phyloP scores from a whole-genome alignment of 805 yeast species.

The Myxozyma nipponensis region DNA sequence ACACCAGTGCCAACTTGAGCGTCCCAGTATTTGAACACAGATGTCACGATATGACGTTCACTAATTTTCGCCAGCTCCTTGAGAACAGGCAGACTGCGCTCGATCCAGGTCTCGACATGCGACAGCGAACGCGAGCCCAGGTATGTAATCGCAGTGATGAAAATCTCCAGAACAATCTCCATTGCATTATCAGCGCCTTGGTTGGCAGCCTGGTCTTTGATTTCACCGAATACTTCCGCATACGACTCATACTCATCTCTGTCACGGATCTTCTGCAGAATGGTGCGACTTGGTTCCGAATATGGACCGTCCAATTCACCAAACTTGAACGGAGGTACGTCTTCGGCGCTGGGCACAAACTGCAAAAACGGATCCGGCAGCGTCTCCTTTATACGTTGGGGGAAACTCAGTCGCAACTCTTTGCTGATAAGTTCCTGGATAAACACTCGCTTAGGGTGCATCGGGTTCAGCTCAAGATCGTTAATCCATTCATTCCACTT shows the following conservation, averaged over 20 bases:
- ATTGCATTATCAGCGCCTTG: conserved; percentile 23
- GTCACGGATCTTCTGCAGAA: conserved; percentile 23
- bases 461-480: conserved; percentile 43
- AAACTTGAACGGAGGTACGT: conserved; percentile 38
- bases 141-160: conserved; percentile 69
- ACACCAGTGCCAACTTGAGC: conserved; percentile 62
- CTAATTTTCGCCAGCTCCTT: conserved; percentile 28
- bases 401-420: conserved; percentile 79
- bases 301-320: conserved; percentile 32
- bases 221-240: conserved; percentile 17
- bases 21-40: conserved; percentile 63
- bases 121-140: conserved; percentile 87
- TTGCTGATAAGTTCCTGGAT: conserved; percentile 75
- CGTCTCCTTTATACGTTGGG: conserved; percentile 64
- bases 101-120: conserved; percentile 59
- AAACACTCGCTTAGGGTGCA: conserved; percentile 71
- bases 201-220: conserved; percentile 26
- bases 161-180: conserved; percentile 43
- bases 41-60: conserved; percentile 47
- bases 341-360: conserved; percentile 17
- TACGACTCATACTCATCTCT: conserved; percentile 17
- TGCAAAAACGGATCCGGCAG: conserved; percentile 54
- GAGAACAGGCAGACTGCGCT: conserved; percentile 41
- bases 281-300: conserved; percentile 9
- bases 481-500: conserved; percentile 92